A percentile compares a stretch with the other conserved stretches of the same genome.
phyloP scores from a whole-genome alignment of 2,329 filamentous ascomycete genomes.

The Sphaceloma murrayae region DNA sequence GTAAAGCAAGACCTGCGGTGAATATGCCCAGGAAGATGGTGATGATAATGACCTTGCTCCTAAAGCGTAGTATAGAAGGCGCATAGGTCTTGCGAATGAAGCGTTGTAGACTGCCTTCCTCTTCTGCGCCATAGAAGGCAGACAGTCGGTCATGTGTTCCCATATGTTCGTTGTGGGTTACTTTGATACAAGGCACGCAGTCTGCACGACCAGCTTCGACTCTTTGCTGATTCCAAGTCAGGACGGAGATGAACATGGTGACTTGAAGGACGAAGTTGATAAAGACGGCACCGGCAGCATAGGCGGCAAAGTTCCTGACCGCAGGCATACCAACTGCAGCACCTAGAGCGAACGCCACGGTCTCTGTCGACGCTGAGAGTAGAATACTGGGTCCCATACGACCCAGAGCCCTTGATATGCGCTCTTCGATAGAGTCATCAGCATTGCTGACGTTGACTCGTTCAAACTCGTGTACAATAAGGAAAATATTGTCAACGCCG shows the following conservation, averaged over 20 bases:
- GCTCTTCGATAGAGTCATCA: constrained; percentile 75
- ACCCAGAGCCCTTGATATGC: constrained; percentile 79
- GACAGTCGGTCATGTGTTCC: constrained; percentile 12
- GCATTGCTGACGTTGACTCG: constrained; percentile 86
- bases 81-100: constrained; percentile 91
- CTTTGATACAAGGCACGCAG: constrained; percentile 79
- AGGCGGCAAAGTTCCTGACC: constrained; percentile 92
- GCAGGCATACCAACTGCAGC: constrained; percentile 96
- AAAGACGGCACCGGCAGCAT: constrained; percentile 89
- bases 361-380: constrained; percentile 90
- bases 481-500: constrained; percentile 96
- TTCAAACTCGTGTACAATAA: constrained; percentile 97
- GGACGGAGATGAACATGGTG: constrained; percentile 90
- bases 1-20: constrained; percentile 70
- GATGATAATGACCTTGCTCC: constrained; percentile 66
- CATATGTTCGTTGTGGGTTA: constrained; percentile 61
- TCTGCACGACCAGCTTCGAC: constrained; percentile 84
- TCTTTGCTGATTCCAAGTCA: constrained; percentile 81
- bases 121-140: constrained; percentile 59
- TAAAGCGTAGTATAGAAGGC: constrained; percentile 67
- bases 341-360: constrained; percentile 82
- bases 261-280: constrained; percentile 96
- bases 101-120: constrained; percentile 72
- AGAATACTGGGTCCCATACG: constrained; percentile 96
- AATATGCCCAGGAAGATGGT: constrained; percentile 80